Percentiles rank a stretch among this genome's conserved stretches.
Evolutionary conservation across 2,329 filamentous ascomycete species (phyloP).

Genomic region (Emydomyces testavorans): DNA sequence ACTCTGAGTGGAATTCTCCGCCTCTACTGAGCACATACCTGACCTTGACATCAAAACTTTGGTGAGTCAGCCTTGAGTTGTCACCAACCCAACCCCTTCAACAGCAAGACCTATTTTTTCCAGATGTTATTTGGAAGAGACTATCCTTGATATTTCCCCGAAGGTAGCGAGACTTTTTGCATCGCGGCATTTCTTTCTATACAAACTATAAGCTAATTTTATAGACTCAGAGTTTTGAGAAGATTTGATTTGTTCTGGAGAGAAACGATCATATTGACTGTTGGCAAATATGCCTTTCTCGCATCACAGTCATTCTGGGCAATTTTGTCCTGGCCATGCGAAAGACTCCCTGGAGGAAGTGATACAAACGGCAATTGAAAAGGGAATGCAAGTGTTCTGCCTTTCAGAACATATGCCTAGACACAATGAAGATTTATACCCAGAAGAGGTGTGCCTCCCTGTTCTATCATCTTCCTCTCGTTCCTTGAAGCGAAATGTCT

Average conservation of each 20-base stretch:
- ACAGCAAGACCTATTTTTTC: too few relatives aligned
- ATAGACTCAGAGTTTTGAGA: neutral
- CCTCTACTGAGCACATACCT: too few relatives aligned
- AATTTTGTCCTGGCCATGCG: constrained; percentile 89
- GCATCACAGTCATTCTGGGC: constrained; percentile 94
- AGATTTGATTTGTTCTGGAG: neutral
- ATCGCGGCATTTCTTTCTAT: too few relatives aligned
- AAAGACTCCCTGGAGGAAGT: constrained; percentile 74
- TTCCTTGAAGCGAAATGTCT: neutral
- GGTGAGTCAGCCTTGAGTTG: too few relatives aligned
- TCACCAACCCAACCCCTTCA: too few relatives aligned
- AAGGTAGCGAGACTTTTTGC: too few relatives aligned
- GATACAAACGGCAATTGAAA: constrained; percentile 62
- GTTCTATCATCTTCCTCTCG: too few relatives aligned
- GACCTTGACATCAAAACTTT: too few relatives aligned
- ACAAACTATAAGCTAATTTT: too few relatives aligned
- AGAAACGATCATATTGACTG: neutral
- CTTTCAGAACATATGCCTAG: constrained; percentile 95
- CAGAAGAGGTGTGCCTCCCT: constrained; percentile 86
- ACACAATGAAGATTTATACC: constrained; percentile 68
- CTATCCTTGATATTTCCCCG: too few relatives aligned
- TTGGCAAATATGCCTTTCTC: constrained; percentile 68
- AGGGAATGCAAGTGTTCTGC: constrained; percentile 71
- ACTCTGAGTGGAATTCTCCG: too few relatives aligned
- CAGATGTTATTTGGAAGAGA: too few relatives aligned